Conservation (phyloP, 2,329 filamentous ascomycete species). For the Paecilomyces formosus region DNA sequence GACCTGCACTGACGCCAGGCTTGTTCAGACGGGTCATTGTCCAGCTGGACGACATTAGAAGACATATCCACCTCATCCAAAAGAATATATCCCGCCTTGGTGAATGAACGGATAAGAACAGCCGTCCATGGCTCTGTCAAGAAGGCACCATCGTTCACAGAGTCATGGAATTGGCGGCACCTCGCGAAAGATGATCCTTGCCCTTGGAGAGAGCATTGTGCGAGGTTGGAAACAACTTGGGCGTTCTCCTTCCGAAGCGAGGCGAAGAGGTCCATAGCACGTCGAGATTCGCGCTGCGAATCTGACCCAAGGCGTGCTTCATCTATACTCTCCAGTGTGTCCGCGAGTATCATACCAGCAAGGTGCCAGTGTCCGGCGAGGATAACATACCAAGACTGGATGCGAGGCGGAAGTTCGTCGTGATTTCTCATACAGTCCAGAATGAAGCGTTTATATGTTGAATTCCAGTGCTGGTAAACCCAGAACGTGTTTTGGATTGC, state of each 20-base stretch:
- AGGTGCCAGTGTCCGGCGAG: conserved; percentile 53
- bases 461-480: conserved; percentile 51
- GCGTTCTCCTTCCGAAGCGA: conserved; percentile 40
- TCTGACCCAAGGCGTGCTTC: conserved; percentile 15
- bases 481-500: conserved; percentile 32
- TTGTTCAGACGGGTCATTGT: conserved; percentile 13
- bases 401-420: conserved; percentile 42
- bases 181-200: background rate
- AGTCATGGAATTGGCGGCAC: conserved; percentile 42
- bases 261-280: conserved; percentile 25
- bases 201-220: conserved; percentile 38
- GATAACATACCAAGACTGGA: conserved; percentile 55
- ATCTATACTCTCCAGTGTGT: conserved; percentile 47
- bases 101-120: conserved; percentile 47
- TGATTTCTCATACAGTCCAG: conserved; percentile 45
- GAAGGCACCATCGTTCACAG: conserved; percentile 48
- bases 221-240: conserved; percentile 42
- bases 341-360: conserved; percentile 48
- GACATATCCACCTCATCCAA: conserved; percentile 20
- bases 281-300: conserved; percentile 17
- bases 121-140: conserved; percentile 55
- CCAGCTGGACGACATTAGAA: background rate
- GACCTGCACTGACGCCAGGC: conserved; percentile 36
- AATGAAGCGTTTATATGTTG: conserved; percentile 46
- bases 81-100: conserved; percentile 38